Percentiles rank a stretch among this genome's conserved stretches.
Conservation (phyloP, 345 rosid species). For the Dipteronia sinensis region DNA sequence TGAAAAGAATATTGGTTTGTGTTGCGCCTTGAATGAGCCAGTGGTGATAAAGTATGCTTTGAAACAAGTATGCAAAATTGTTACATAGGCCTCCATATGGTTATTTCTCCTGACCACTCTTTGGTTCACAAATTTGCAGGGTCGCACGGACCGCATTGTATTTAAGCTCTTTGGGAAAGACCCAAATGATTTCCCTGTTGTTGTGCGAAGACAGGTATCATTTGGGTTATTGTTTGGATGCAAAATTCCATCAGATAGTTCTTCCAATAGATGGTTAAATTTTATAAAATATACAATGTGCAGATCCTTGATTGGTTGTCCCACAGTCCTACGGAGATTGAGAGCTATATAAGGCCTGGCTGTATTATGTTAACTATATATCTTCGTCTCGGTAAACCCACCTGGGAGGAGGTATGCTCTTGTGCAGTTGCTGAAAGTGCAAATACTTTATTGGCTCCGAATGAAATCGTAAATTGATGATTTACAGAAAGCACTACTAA, state of each 20-base stretch:
- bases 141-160: slow-evolving; percentile 58
- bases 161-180: slow-evolving; percentile 67
- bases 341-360: slow-evolving; percentile 80
- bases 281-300: slow-evolving; percentile 21
- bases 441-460: background rate
- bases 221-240: slow-evolving; percentile 7
- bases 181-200: slow-evolving; percentile 54
- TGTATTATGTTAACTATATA: slow-evolving; percentile 68
- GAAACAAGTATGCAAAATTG: background rate
- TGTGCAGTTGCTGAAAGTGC: slow-evolving; percentile 6
- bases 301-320: slow-evolving; percentile 75
- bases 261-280: slow-evolving; percentile 10
- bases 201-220: slow-evolving; percentile 55
- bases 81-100: slow-evolving; percentile 5
- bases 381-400: slow-evolving; percentile 46
- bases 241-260: slow-evolving; percentile 9
- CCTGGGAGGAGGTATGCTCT: slow-evolving; percentile 63
- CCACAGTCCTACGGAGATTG: slow-evolving; percentile 69
- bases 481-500: slow-evolving; percentile 6
- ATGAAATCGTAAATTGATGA: background rate
- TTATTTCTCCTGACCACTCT: slow-evolving; percentile 20
- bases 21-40: background rate
- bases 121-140: slow-evolving; percentile 37
- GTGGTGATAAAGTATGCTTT: background rate
- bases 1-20: background rate